These are phyloP conservation scores for Pythium periplocum DNA, from an alignment of 352 stramenopile species.

Conservation along the genomic window DNA sequence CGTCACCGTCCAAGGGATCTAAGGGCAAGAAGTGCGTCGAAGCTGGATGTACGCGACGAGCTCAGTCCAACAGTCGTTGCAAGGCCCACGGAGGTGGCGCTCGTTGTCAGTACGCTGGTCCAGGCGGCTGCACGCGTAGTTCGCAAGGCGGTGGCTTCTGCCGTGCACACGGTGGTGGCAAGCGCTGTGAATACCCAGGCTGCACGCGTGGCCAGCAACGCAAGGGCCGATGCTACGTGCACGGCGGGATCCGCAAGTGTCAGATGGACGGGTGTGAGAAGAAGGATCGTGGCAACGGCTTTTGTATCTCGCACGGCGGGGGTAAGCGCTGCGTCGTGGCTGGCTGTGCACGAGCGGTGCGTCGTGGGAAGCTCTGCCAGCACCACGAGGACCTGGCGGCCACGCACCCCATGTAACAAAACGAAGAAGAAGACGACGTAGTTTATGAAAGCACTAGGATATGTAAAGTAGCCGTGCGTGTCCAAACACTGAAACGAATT, in stretches of 20 bases:
- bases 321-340: slow-evolving; percentile 44
- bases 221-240: slow-evolving; percentile 80
- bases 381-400: slow-evolving; percentile 31
- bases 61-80: slow-evolving; percentile 81
- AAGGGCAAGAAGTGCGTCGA: slow-evolving; percentile 83
- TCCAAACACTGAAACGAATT: background rate
- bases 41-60: slow-evolving; percentile 44
- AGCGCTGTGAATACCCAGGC: slow-evolving; percentile 70
- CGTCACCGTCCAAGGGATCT: slow-evolving; percentile 1
- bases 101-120: slow-evolving; percentile 56
- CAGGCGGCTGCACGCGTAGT: slow-evolving; percentile 58
- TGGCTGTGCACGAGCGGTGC: slow-evolving; percentile 45
- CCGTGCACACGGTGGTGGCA: slow-evolving; percentile 71
- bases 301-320: slow-evolving; percentile 63
- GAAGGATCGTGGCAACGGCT: slow-evolving; percentile 79
- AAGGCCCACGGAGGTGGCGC: slow-evolving; percentile 74
- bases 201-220: slow-evolving; percentile 72
- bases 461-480: no score
- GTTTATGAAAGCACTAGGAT: no score
- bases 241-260: slow-evolving; percentile 81
- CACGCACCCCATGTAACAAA: background rate
- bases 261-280: slow-evolving; percentile 73
- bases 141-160: slow-evolving; percentile 79
- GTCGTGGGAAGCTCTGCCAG: slow-evolving; percentile 53
- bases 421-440: background rate